These are phyloP conservation scores for Salvia rosmarinus DNA, from an alignment of 257 asterid species.

Conservation along the genomic window DNA sequence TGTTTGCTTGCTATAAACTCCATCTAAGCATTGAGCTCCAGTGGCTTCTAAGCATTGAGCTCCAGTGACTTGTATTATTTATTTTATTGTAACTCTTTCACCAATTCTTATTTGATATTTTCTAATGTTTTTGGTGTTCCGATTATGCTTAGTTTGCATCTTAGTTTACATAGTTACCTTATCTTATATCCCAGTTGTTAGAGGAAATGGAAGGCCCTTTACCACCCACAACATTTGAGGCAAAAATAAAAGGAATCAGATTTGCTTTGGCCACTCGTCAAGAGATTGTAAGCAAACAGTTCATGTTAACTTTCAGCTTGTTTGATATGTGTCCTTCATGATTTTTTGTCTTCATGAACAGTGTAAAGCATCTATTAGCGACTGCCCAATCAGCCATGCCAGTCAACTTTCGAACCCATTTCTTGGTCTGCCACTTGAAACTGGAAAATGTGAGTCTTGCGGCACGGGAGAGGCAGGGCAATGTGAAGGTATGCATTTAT, in stretches of 20 bases:
- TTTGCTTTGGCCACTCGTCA: constrained; percentile 80
- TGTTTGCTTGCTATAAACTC: neutral
- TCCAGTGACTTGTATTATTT: neutral
- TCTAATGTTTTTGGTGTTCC: neutral
- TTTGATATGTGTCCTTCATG: constrained; percentile 17
- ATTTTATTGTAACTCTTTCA: neutral
- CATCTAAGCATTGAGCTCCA: neutral
- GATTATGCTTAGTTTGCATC: neutral
- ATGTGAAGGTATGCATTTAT: constrained; percentile 76
- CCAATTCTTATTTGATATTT: neutral
- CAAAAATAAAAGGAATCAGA: constrained; percentile 57
- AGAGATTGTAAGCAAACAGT: constrained; percentile 70
- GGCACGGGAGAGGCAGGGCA: constrained; percentile 94
- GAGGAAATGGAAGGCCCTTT: constrained; percentile 66
- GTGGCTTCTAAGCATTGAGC: neutral
- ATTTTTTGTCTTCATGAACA: constrained; percentile 38
- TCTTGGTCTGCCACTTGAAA: constrained; percentile 93
- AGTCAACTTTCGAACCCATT: constrained; percentile 91
- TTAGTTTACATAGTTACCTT: constrained; percentile 15
- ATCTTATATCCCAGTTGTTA: constrained; percentile 38
- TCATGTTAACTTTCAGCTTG: constrained; percentile 25
- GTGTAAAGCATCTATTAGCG: constrained; percentile 83
- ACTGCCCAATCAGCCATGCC: constrained; percentile 85
- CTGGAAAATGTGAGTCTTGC: constrained; percentile 94
- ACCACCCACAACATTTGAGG: constrained; percentile 46